phyloP scores from a whole-genome alignment of 2,329 filamentous ascomycete genomes.

The Talaromyces amestolkiae region DNA sequence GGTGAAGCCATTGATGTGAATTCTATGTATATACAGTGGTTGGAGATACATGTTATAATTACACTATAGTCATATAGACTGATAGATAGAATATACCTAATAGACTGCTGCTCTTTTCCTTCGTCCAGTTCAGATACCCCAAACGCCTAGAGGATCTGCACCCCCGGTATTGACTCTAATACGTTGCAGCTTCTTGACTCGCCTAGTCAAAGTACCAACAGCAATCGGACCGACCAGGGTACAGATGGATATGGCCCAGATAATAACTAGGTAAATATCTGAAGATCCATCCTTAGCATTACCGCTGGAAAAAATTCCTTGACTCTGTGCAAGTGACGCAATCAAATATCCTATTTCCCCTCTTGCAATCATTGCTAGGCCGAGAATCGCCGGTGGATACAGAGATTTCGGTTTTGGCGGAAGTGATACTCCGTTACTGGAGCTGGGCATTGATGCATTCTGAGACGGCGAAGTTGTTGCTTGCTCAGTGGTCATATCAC shows the following conservation, averaged over 20 bases:
- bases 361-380: slow-evolving; percentile 69
- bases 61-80: neutral
- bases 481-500: slow-evolving; percentile 19
- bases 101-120: neutral
- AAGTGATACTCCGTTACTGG: slow-evolving; percentile 6
- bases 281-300: slow-evolving; percentile 26
- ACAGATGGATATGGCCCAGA: slow-evolving; percentile 56
- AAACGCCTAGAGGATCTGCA: slow-evolving; percentile 42
- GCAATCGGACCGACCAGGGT: slow-evolving; percentile 53
- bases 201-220: slow-evolving; percentile 49
- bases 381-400: slow-evolving; percentile 66
- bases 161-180: slow-evolving; percentile 19
- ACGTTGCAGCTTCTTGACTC: slow-evolving; percentile 43
- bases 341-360: slow-evolving; percentile 80
- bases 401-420: slow-evolving; percentile 58
- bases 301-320: slow-evolving; percentile 44
- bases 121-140: slow-evolving; percentile 34
- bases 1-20: neutral
- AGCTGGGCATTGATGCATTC: slow-evolving; percentile 6
- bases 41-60: neutral
- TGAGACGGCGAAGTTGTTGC: neutral
- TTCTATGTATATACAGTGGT: neutral
- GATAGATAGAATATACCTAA: neutral
- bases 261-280: slow-evolving; percentile 52
- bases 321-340: slow-evolving; percentile 62